Evolutionary conservation across 108 stramenopile genomes (phyloP).

Genomic region (Mayamaea pseudoterrestris): DNA sequence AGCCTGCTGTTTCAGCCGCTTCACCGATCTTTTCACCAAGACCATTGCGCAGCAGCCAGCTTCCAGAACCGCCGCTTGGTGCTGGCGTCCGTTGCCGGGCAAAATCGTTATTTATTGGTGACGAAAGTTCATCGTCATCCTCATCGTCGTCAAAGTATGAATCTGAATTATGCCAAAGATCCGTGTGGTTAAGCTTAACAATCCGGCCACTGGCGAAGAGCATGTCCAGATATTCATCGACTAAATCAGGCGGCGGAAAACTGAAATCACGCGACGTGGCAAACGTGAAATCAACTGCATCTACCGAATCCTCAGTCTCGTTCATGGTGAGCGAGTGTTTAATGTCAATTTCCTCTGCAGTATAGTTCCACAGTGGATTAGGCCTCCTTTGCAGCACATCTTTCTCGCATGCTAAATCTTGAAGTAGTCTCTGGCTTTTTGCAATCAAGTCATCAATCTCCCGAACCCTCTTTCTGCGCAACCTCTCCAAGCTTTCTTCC

Average conservation of each 20-base stretch:
- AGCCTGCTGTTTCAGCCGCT: conserved; percentile 64
- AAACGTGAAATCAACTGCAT: neutral
- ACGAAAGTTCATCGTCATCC: neutral
- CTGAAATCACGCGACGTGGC: conserved; percentile 41
- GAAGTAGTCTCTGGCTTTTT: conserved; percentile 32
- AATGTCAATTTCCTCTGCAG: conserved; percentile 12
- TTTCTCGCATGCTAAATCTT: conserved; percentile 71
- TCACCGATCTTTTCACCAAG: conserved; percentile 82
- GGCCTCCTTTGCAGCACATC: conserved; percentile 69
- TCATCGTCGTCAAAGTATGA: conserved; percentile 39
- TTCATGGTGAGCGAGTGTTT: neutral
- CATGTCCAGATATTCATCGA: conserved; percentile 77
- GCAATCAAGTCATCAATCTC: conserved; percentile 63
- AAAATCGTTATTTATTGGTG: conserved; percentile 1
- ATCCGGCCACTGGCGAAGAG: conserved; percentile 47
- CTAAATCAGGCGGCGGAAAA: conserved; percentile 68
- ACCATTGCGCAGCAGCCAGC: conserved; percentile 71
- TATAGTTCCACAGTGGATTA: conserved; percentile 81
- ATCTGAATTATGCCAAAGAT: conserved; percentile 70
- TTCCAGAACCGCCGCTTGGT: conserved; percentile 29
- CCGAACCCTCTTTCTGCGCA: conserved; percentile 46
- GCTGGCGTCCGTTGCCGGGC: neutral
- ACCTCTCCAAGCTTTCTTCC: conserved; percentile 15
- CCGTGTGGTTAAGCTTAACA: conserved; percentile 62
- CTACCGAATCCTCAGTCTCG: conserved; percentile 1